These are phyloP conservation scores for Ceratocystis diversiconidia DNA, from an alignment of 2,329 filamentous ascomycete genomes.

Conservation along the genomic window DNA sequence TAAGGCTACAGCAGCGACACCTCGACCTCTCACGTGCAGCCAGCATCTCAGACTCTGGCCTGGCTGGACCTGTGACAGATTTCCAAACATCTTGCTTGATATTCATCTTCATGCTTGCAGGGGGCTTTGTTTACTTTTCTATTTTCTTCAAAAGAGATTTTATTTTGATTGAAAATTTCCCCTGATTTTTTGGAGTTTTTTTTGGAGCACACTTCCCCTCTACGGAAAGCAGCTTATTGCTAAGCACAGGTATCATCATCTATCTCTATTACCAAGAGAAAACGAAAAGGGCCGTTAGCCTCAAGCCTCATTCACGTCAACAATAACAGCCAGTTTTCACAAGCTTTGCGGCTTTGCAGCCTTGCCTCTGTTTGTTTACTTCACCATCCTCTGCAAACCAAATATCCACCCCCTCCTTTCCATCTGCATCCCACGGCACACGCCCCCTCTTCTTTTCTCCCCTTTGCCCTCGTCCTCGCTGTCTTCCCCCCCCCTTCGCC, in stretches of 20 bases:
- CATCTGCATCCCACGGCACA: neutral
- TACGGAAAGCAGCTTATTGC: neutral
- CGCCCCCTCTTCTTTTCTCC: neutral
- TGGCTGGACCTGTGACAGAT: neutral
- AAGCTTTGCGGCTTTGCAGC: neutral
- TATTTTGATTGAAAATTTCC: neutral
- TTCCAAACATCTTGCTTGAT: neutral
- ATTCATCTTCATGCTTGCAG: neutral
- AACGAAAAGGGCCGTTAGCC: neutral
- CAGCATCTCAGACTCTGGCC: conserved; percentile 1
- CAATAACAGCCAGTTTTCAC: neutral
- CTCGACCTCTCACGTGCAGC: too few relatives aligned
- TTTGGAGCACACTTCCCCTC: neutral
- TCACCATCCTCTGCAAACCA: neutral
- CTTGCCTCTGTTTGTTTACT: conserved; percentile 1
- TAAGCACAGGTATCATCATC: neutral
- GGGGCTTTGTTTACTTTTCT: conserved; percentile 7
- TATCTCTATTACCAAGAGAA: neutral
- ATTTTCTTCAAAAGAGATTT: neutral
- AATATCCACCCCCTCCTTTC: conserved; percentile 1
- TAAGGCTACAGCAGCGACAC: too few relatives aligned
- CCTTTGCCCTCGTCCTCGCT: neutral
- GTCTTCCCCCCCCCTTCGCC: neutral
- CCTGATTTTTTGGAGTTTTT: neutral
- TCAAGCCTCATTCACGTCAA: neutral